Evolutionary conservation across 768 basidiomycete species (phyloP).

Genomic region (Boletellus ananiceps): DNA sequence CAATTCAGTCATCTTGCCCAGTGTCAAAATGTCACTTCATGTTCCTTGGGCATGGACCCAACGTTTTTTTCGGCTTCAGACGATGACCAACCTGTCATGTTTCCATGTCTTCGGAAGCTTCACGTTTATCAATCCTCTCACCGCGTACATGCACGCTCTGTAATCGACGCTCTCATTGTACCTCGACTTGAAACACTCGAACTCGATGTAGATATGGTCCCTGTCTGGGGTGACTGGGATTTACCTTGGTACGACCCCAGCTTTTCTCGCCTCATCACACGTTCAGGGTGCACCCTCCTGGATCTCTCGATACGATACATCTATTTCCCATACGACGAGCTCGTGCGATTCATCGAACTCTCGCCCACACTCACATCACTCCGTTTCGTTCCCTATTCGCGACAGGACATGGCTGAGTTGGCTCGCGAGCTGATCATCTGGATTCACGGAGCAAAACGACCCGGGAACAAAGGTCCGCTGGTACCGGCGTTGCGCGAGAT

Average conservation of each 20-base stretch:
- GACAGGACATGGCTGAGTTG: conserved; percentile 3
- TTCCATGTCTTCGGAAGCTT: conserved; percentile 12
- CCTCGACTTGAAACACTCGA: conserved; percentile 18
- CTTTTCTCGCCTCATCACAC: conserved; percentile 17
- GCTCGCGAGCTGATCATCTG: background rate
- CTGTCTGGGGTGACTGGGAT: no score
- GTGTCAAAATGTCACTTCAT: conserved; percentile 17
- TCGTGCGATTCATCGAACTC: conserved; percentile 16
- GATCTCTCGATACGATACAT: conserved; percentile 12
- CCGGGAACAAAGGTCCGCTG: background rate
- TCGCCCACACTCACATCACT: conserved; percentile 11
- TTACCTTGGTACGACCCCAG: conserved; percentile 1
- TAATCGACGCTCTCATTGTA: conserved; percentile 10
- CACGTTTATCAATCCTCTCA: conserved; percentile 7
- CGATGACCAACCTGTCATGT: background rate
- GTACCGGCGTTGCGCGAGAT: conserved; percentile 12
- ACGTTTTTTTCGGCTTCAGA: background rate
- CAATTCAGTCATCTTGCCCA: conserved; percentile 2
- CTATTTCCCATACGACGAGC: conserved; percentile 12
- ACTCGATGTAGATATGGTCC: no score
- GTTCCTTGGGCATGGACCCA: conserved; percentile 14
- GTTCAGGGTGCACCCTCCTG: conserved; percentile 14
- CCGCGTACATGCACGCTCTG: background rate
- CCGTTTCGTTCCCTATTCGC: conserved; percentile 12
- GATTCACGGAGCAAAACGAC: no score